Evolutionary conservation across 176 grass and related monocot species (phyloP), one percentile per base, ranked within the genome.

Genomic region (Oryza punctata): DNA sequence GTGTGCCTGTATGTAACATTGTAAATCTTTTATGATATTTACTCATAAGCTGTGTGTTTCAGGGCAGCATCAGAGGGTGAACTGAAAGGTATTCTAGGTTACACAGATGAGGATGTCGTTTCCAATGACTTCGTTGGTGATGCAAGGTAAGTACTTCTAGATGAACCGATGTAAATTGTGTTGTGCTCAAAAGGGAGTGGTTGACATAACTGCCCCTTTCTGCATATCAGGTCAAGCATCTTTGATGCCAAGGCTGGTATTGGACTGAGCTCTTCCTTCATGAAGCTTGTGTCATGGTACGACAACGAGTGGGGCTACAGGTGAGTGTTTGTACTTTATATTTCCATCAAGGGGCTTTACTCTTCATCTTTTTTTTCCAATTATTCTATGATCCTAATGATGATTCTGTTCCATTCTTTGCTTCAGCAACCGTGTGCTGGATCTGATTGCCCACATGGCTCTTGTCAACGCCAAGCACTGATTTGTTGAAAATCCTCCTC

Each of bases 241-340:
- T 99, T 99, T 73, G 96, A 99, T 90, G 96, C 93, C 41, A 99
- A 99, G 86, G 96, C 96, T 41, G 96, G 96, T 40, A 99, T 99
- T 75, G 96, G 96, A 44, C 79, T 99, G 60, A 99, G 89, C 38
- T 78, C 85, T 10, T 99, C 96, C 38, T 99, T 99, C 71, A 91
- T 99, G 93, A 99, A 99, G 89, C 83, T 99, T 1, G 91, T 99
- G 59, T 99, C 93, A 4, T 99, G 96, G 96, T 99, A 99, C 2
- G 96, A 99, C 86, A 99, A 99, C 24, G 96, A 96, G 47, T 99
- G 96, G 96, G 96, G 96, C 47, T 99, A 99, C 91, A 99, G 96
- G 96, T 96, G 38, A 87, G 85, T 14, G 63, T 65, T 8, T 59
- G 18, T 78, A 14, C 12, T 6, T 6, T 59, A n/a, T 78, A 14